Conservation (phyloP, 768 basidiomycete species). For the Tulasnella sp. region DNA sequence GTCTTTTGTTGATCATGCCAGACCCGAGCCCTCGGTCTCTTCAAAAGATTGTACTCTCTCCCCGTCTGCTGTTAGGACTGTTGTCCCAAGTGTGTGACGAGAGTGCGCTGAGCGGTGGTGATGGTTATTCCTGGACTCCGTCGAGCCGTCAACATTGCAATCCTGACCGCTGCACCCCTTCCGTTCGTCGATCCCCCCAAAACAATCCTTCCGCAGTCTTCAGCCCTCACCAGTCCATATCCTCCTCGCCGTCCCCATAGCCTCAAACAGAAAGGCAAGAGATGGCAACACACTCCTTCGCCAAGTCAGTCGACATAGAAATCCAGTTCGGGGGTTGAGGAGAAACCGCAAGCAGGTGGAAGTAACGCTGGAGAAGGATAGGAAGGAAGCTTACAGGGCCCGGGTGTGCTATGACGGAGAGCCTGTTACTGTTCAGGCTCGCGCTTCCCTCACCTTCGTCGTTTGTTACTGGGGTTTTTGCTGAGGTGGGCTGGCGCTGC, state of each 20-base stretch:
- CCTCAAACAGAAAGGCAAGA: too few species aligned
- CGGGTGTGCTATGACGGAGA: conserved; percentile 97
- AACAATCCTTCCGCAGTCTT: too few species aligned
- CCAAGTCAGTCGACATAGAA: conserved; percentile 88
- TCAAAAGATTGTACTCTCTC: too few species aligned
- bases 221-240: too few species aligned
- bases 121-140: neutral
- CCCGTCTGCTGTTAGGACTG: too few species aligned
- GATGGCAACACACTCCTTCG: conserved; percentile 76
- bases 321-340: conserved; percentile 79
- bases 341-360: conserved; percentile 83
- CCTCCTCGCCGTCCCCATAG: too few species aligned
- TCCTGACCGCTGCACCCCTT: neutral
- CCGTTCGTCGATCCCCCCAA: too few species aligned
- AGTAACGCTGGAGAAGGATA: conserved; percentile 87
- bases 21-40: too few species aligned
- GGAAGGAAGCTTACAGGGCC: conserved; percentile 78
- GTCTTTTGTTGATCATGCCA: too few species aligned
- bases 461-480: too few species aligned
- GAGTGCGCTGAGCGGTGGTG: neutral
- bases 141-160: neutral
- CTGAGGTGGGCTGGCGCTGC: neutral
- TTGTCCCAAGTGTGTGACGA: too few species aligned
- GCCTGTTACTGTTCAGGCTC: conserved; percentile 82
- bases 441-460: neutral